phyloP scores from a whole-genome alignment of 2,329 filamentous ascomycete genomes.

The Diaporthe sp. region DNA sequence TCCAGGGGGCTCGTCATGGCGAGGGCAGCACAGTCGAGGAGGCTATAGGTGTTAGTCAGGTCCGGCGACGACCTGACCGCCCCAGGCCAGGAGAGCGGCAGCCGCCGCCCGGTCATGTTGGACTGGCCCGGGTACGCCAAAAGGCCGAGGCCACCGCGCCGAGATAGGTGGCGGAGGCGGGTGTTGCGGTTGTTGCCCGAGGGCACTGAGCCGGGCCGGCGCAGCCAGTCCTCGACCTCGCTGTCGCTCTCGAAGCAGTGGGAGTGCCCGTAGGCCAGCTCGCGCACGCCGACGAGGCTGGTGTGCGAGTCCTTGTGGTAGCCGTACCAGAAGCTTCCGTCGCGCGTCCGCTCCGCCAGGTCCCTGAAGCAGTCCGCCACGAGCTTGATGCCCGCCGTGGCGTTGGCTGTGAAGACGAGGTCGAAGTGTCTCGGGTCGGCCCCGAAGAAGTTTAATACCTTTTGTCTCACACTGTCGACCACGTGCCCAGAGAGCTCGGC shows the following conservation, averaged over 20 bases:
- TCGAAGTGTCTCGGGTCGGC: slow-evolving; percentile 72
- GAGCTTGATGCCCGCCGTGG: slow-evolving; percentile 91
- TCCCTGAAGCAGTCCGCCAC: slow-evolving; percentile 72
- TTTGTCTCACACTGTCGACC: slow-evolving; percentile 68
- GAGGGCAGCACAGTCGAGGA: slow-evolving; percentile 74
- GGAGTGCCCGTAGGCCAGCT: slow-evolving; percentile 67
- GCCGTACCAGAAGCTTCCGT: slow-evolving; percentile 67
- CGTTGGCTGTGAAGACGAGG: slow-evolving; percentile 85
- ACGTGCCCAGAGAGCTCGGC: slow-evolving; percentile 69
- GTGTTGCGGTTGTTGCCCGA: slow-evolving; percentile 44
- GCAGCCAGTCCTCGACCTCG: slow-evolving; percentile 61
- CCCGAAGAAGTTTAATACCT: slow-evolving; percentile 69
- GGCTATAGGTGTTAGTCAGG: slow-evolving; percentile 62
- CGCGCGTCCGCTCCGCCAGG: slow-evolving; percentile 61
- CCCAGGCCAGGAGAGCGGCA: slow-evolving; percentile 70
- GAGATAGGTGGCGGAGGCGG: slow-evolving; percentile 43
- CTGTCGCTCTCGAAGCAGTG: slow-evolving; percentile 73
- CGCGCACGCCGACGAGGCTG: slow-evolving; percentile 77
- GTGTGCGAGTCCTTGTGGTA: slow-evolving; percentile 75
- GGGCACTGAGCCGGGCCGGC: slow-evolving; percentile 38
- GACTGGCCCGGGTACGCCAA: slow-evolving; percentile 80
- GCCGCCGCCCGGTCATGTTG: slow-evolving; percentile 76
- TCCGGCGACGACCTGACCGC: slow-evolving; percentile 51
- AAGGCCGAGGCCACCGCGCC: slow-evolving; percentile 48
- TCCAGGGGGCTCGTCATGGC: slow-evolving; percentile 73